These are phyloP conservation scores for Leptomonas seymouri DNA, from an alignment of 208 protist genomes.

Conservation along the genomic window DNA sequence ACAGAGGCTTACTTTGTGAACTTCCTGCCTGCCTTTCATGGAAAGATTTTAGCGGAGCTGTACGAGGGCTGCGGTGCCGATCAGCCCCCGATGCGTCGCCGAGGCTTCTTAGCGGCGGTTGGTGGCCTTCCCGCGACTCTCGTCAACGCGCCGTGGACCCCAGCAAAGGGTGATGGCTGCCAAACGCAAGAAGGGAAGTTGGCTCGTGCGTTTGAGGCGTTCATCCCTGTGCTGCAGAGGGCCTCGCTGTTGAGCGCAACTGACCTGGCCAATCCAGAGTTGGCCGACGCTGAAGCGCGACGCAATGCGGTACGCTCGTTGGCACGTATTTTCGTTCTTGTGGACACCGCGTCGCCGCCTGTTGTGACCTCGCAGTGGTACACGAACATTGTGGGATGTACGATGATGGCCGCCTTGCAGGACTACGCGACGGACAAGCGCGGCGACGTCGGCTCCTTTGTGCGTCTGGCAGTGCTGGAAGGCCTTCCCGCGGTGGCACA, in stretches of 20 bases:
- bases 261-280: slow-evolving; percentile 44
- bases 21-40: slow-evolving; percentile 72
- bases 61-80: slow-evolving; percentile 37
- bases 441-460: slow-evolving; percentile 98
- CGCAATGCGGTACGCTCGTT: slow-evolving; percentile 90
- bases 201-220: slow-evolving; percentile 15
- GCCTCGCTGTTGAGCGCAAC: slow-evolving; percentile 28
- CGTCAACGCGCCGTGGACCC: slow-evolving; percentile 37
- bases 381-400: slow-evolving; percentile 39
- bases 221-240: slow-evolving; percentile 23
- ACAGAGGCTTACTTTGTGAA: slow-evolving; percentile 64
- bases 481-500: slow-evolving; percentile 56
- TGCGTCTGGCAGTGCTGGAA: slow-evolving; percentile 91
- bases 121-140: slow-evolving; percentile 70
- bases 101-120: slow-evolving; percentile 85
- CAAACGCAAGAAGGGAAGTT: slow-evolving; percentile 4
- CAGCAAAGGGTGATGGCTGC: neutral
- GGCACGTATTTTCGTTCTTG: slow-evolving; percentile 34
- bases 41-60: slow-evolving; percentile 74
- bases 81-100: slow-evolving; percentile 63
- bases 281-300: slow-evolving; percentile 90
- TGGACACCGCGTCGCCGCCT: slow-evolving; percentile 19
- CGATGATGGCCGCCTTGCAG: slow-evolving; percentile 66
- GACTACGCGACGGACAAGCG: slow-evolving; percentile 96
- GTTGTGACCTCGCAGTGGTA: slow-evolving; percentile 36